Evolutionary conservation across 352 stramenopile genomes (phyloP).

Genomic region (Phytopythium sindhum): DNA sequence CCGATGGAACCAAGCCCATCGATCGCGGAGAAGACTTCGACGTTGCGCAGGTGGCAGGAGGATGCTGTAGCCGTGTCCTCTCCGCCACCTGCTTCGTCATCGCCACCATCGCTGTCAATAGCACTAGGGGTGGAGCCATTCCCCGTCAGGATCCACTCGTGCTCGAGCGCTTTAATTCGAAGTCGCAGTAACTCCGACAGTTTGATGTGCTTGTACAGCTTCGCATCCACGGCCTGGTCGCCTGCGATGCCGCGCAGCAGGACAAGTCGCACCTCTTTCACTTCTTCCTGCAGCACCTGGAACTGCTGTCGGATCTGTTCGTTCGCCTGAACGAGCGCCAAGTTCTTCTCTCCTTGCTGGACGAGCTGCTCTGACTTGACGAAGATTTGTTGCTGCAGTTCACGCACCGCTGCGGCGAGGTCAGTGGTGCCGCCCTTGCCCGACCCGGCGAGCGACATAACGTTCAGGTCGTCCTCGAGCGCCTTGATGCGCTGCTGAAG

Average conservation of each 20-base stretch:
- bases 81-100: constrained; percentile 5
- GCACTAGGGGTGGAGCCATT: constrained; percentile 1
- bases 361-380: constrained; percentile 73
- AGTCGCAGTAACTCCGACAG: constrained; percentile 70
- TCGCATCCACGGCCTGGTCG: constrained; percentile 36
- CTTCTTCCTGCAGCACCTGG: constrained; percentile 46
- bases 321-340: constrained; percentile 37
- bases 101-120: constrained; percentile 6
- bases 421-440: constrained; percentile 16
- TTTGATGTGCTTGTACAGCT: constrained; percentile 66
- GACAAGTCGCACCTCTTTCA: constrained; percentile 39
- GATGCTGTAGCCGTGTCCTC: constrained; percentile 6
- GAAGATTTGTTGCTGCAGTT: constrained; percentile 71
- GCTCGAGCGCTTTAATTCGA: constrained; percentile 57
- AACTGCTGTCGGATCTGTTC: constrained; percentile 43
- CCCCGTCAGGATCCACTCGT: constrained; percentile 50
- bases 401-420: constrained; percentile 26
- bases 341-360: constrained; percentile 64
- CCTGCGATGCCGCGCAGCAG: constrained; percentile 59
- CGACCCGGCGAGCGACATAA: constrained; percentile 30
- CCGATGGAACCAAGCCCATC: constrained; percentile 57
- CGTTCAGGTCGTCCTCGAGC: constrained; percentile 50
- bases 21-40: constrained; percentile 58
- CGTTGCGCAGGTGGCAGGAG: constrained; percentile 46
- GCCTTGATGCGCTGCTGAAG: constrained; percentile 32